These are phyloP conservation scores for Xanthoceras sorbifolium DNA, from an alignment of 345 rosid species.

Conservation along the genomic window DNA sequence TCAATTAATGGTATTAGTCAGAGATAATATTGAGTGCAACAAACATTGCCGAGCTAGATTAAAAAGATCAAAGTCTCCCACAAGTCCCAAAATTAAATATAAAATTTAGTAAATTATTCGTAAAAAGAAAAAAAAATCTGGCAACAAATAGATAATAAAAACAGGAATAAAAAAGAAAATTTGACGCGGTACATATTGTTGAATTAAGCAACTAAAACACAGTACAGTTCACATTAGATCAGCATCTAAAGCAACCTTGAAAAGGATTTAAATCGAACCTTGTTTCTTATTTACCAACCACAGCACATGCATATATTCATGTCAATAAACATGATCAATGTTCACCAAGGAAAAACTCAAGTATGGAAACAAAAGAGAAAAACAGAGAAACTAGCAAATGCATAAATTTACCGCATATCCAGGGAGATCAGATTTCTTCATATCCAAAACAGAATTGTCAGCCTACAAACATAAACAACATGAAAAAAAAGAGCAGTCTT, in stretches of 20 bases:
- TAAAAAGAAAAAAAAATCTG: not conserved
- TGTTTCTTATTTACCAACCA: not conserved
- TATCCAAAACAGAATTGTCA: constrained; percentile 31
- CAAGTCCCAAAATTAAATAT: not conserved
- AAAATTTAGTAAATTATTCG: not conserved
- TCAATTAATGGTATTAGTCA: not conserved
- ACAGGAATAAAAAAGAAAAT: not conserved
- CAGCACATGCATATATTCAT: not conserved
- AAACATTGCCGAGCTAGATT: not conserved
- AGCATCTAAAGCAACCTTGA: not conserved
- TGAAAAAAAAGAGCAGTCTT: not conserved
- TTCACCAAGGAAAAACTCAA: not conserved
- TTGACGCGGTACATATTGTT: no score
- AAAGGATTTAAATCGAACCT: not conserved
- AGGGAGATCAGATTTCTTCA: constrained; percentile 48
- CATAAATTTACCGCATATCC: constrained; percentile 57
- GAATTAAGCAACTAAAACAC: not conserved
- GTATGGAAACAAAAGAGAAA: not conserved
- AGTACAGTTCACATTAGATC: no score
- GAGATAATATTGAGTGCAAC: not conserved
- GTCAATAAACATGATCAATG: not conserved
- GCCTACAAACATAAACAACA: constrained; percentile 31
- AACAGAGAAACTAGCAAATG: not conserved
- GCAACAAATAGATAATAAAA: not conserved
- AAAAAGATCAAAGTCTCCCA: not conserved